phyloP scores from a whole-genome alignment of 768 basidiomycete genomes.

The Exsudoporus frostii region DNA sequence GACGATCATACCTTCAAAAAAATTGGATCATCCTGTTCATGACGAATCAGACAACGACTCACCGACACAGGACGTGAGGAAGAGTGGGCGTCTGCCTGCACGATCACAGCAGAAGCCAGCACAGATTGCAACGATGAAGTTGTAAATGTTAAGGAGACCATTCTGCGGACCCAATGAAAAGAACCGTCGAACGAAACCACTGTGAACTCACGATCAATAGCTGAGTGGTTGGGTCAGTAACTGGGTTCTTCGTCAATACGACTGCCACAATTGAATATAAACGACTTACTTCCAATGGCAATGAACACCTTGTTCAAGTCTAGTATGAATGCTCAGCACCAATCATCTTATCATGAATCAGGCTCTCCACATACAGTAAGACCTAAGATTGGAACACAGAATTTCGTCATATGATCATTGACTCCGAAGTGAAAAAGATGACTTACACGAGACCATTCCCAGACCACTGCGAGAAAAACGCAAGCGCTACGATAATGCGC shows the following conservation, averaged over 20 bases:
- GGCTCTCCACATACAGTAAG: constrained; percentile 27
- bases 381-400: background rate
- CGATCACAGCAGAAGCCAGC: constrained; percentile 49
- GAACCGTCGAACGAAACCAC: background rate
- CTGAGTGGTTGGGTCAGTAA: constrained; percentile 45
- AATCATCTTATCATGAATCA: background rate
- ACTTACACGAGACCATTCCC: constrained; percentile 31
- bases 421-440: background rate
- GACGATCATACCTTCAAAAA: constrained; percentile 39
- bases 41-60: constrained; percentile 17
- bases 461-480: background rate
- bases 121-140: constrained; percentile 50
- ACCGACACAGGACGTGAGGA: constrained; percentile 46
- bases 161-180: constrained; percentile 35
- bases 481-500: background rate
- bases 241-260: constrained; percentile 16
- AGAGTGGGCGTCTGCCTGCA: constrained; percentile 48
- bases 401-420: background rate
- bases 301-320: constrained; percentile 54
- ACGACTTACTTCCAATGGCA: constrained; percentile 38
- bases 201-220: constrained; percentile 34
- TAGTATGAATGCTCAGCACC: constrained; percentile 4
- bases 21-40: constrained; percentile 28
- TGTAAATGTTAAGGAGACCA: constrained; percentile 52
- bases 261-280: background rate